phyloP scores from a whole-genome alignment of 116 monocot species.

The Iris pallida region DNA sequence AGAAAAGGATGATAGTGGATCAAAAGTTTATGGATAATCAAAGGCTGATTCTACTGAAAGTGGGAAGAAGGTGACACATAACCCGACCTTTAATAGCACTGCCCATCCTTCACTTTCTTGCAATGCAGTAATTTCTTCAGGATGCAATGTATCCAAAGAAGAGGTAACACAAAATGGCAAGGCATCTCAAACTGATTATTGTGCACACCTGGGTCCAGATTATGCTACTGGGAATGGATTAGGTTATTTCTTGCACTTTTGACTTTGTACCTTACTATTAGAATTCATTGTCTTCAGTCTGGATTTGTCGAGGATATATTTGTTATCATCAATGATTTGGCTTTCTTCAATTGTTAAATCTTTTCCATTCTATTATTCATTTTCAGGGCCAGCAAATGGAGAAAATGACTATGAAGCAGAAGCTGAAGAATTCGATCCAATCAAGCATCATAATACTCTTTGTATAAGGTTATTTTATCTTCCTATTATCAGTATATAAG shows the following conservation, averaged over 20 bases:
- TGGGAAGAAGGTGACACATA: constrained; percentile 62
- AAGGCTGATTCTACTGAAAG: constrained; percentile 94
- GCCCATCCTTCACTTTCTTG: constrained; percentile 88
- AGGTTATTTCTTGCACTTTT: constrained; percentile 18
- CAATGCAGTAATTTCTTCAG: constrained; percentile 80
- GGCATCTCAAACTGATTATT: constrained; percentile 29
- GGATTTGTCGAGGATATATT: too few relatives aligned
- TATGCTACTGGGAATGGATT: constrained; percentile 47
- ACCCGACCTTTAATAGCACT: constrained; percentile 42
- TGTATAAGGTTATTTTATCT: constrained; percentile 52
- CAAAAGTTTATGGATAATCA: constrained; percentile 77
- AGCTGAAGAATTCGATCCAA: constrained; percentile 33
- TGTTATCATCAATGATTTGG: background rate
- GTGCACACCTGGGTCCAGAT: constrained; percentile 29
- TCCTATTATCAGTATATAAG: background rate
- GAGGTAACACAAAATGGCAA: constrained; percentile 74
- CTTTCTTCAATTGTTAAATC: background rate
- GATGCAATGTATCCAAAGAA: constrained; percentile 67
- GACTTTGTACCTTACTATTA: background rate
- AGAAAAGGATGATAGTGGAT: constrained; percentile 83
- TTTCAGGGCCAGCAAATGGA: constrained; percentile 25
- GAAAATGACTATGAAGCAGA: constrained; percentile 27
- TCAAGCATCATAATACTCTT: constrained; percentile 34
- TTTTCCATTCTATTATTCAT: background rate
- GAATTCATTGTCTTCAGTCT: background rate